Evolutionary conservation across 495 filamentous ascomycete genomes (phyloP).

Genomic region (Aspergillus sclerotioniger): DNA sequence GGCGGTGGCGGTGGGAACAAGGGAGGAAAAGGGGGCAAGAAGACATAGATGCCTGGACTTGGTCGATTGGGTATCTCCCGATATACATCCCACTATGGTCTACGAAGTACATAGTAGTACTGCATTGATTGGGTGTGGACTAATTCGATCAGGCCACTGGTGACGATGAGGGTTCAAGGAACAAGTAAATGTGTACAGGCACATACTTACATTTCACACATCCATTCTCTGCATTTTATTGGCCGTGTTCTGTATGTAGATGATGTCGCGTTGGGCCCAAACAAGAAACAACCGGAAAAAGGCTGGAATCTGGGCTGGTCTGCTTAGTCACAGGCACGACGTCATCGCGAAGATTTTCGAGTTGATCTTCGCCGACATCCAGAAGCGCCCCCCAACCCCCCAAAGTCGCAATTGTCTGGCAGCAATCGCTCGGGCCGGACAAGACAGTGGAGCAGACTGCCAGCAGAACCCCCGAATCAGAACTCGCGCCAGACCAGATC

Average conservation of each 20-base stretch:
- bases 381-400: slow-evolving; percentile 6
- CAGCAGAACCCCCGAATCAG: not conserved
- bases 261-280: not conserved
- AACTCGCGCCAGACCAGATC: not conserved
- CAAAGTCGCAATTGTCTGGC: slow-evolving; percentile 1
- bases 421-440: not conserved
- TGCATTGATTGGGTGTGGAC: not conserved
- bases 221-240: too few species aligned
- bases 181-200: too few species aligned
- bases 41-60: slow-evolving; percentile 23
- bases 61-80: not conserved
- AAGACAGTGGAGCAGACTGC: not conserved
- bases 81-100: not conserved
- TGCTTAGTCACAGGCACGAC: slow-evolving; percentile 27
- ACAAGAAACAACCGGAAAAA: not conserved
- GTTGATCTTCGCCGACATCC: slow-evolving; percentile 1
- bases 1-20: slow-evolving; percentile 38
- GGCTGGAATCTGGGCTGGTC: not conserved
- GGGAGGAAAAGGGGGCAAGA: slow-evolving; percentile 49
- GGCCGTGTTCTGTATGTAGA: too few species aligned
- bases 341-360: slow-evolving; percentile 26
- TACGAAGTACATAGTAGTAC: not conserved
- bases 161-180: too few species aligned
- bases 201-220: too few species aligned
- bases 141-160: not conserved